Percentiles rank a stretch among this genome's conserved stretches.
phyloP scores from a whole-genome alignment of 2,329 filamentous ascomycete species.

The Coniochaeta sp. region DNA sequence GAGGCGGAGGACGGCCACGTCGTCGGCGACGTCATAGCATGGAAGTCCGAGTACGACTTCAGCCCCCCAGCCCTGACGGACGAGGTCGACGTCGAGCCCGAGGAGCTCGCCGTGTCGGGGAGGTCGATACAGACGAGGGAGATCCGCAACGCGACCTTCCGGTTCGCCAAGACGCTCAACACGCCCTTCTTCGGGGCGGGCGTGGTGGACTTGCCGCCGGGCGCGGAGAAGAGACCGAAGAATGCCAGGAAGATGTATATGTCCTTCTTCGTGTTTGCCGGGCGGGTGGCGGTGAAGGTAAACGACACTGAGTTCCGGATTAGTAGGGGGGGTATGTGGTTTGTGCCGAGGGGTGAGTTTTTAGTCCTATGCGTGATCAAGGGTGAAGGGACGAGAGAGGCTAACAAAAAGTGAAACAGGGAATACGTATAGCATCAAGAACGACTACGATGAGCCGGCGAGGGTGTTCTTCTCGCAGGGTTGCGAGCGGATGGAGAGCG shows the following conservation, averaged over 20 bases:
- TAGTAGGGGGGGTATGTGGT: slow-evolving; percentile 82
- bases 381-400: background rate
- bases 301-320: slow-evolving; percentile 74
- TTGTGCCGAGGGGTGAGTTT: slow-evolving; percentile 83
- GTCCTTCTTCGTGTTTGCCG: slow-evolving; percentile 85
- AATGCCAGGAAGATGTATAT: slow-evolving; percentile 96
- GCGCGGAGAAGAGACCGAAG: slow-evolving; percentile 79
- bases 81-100: slow-evolving; percentile 43
- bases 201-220: slow-evolving; percentile 79
- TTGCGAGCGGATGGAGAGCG: slow-evolving; percentile 42
- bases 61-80: slow-evolving; percentile 49
- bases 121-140: slow-evolving; percentile 50
- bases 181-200: slow-evolving; percentile 84
- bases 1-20: slow-evolving; percentile 61
- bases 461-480: slow-evolving; percentile 91
- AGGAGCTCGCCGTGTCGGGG: slow-evolving; percentile 50
- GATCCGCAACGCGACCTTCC: slow-evolving; percentile 64
- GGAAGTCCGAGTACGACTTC: slow-evolving; percentile 51
- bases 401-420: slow-evolving; percentile 42
- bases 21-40: slow-evolving; percentile 55
- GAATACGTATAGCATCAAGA: slow-evolving; percentile 88
- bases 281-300: slow-evolving; percentile 74
- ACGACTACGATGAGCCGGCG: slow-evolving; percentile 65
- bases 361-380: slow-evolving; percentile 6
- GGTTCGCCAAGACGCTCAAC: slow-evolving; percentile 81